These are phyloP conservation scores for Pseudonitzschia delicatissima DNA, from an alignment of 108 stramenopile genomes.

Conservation along the genomic window DNA sequence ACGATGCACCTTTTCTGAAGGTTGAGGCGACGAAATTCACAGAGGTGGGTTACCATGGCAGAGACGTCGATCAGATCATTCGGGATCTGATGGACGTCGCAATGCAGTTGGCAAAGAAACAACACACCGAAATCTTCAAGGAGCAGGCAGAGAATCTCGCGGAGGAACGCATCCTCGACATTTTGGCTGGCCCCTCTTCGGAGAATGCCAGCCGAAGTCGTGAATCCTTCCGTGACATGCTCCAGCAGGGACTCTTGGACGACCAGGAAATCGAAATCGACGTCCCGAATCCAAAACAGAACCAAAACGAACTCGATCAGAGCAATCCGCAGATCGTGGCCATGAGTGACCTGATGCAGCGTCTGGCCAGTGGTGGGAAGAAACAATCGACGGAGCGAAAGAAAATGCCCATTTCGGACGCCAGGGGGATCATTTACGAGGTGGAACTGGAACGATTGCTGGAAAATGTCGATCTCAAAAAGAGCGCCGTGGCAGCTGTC, in stretches of 20 bases:
- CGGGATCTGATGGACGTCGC: constrained; percentile 96
- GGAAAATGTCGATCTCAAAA: constrained; percentile 87
- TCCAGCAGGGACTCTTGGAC: constrained; percentile 88
- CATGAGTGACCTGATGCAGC: constrained; percentile 68
- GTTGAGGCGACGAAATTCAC: constrained; percentile 99
- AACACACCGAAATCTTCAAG: constrained; percentile 71
- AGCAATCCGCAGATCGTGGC: constrained; percentile 64
- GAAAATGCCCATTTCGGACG: constrained; percentile 86
- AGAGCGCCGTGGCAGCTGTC: constrained; percentile 92
- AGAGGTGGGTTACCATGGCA: constrained; percentile 99
- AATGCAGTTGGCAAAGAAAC: constrained; percentile 89
- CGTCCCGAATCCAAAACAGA: constrained; percentile 58
- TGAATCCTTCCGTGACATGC: constrained; percentile 85
- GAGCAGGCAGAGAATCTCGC: constrained; percentile 73
- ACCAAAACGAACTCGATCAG: constrained; percentile 30
- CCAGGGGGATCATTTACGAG: constrained; percentile 87
- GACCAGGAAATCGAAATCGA: constrained; percentile 90
- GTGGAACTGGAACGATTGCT: constrained; percentile 92
- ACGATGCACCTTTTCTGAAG: constrained; percentile 98
- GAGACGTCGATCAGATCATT: constrained; percentile 99
- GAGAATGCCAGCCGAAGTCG: constrained; percentile 35
- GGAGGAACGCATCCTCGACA: constrained; percentile 89
- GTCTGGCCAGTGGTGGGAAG: constrained; percentile 43
- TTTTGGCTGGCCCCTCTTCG: constrained; percentile 75
- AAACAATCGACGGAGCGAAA: constrained; percentile 73